Conservation (phyloP, 768 basidiomycete species). For the Russula brevipes region DNA sequence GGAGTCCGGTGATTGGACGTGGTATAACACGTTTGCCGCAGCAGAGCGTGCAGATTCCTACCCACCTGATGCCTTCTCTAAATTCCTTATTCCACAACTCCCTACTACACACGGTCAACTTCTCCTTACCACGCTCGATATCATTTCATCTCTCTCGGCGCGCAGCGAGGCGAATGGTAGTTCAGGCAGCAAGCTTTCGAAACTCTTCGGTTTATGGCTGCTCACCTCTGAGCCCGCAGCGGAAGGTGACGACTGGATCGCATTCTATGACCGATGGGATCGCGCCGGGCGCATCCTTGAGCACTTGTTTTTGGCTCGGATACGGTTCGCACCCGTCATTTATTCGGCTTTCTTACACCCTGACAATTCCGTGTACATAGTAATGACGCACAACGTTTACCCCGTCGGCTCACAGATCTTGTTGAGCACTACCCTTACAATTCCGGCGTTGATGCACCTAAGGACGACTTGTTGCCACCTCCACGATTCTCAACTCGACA, state of each 20-base stretch:
- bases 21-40: constrained; percentile 63
- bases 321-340: constrained; percentile 46
- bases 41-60: constrained; percentile 57
- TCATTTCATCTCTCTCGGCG: constrained; percentile 65
- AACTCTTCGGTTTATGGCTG: constrained; percentile 70
- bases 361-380: constrained; percentile 37
- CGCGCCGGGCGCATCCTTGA: constrained; percentile 65
- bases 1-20: constrained; percentile 41
- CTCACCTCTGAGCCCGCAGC: constrained; percentile 46
- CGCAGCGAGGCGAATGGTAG: constrained; percentile 68
- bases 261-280: constrained; percentile 75
- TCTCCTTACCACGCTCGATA: constrained; percentile 50
- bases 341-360: not conserved
- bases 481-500: constrained; percentile 65
- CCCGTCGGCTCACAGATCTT: constrained; percentile 64
- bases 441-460: constrained; percentile 31
- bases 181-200: constrained; percentile 73
- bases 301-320: constrained; percentile 67
- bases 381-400: constrained; percentile 60
- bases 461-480: constrained; percentile 48
- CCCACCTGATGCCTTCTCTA: constrained; percentile 57
- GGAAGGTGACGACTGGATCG: constrained; percentile 51
- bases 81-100: constrained; percentile 54
- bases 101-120: constrained; percentile 55
- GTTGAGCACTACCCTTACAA: constrained; percentile 65